A percentile compares a stretch with the other conserved stretches of the same genome.
These are phyloP conservation scores for Ambrosia hybrid DNA, from an alignment of 140 eudicot genomes.

Conservation along the genomic window DNA sequence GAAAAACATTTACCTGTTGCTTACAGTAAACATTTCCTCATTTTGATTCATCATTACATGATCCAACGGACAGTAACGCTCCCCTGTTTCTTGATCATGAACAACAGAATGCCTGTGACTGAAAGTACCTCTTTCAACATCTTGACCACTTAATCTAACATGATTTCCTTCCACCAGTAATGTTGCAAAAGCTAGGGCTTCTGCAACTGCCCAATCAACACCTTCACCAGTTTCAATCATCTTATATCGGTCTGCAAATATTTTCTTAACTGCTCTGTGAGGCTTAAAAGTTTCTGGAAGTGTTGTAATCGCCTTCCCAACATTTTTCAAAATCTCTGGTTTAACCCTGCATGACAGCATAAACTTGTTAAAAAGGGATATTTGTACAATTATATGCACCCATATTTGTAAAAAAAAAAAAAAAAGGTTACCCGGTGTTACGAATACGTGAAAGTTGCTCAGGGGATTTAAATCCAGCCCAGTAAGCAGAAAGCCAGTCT, in stretches of 20 bases:
- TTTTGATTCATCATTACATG: constrained; percentile 78
- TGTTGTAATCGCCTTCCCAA: constrained; percentile 83
- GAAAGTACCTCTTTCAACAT: constrained; percentile 97
- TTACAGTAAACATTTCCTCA: constrained; percentile 94
- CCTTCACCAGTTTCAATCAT: constrained; percentile 99
- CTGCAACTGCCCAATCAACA: constrained; percentile 97
- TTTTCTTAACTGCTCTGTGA: constrained; percentile 88
- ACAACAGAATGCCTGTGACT: constrained; percentile 95
- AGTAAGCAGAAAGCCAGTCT: constrained; percentile 99
- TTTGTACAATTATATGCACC: neutral
- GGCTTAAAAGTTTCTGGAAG: constrained; percentile 91
- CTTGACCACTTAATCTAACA: constrained; percentile 97
- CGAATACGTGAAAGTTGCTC: constrained; percentile 96
- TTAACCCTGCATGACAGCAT: constrained; percentile 60
- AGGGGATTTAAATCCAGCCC: constrained; percentile 94
- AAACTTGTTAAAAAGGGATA: constrained; percentile 7
- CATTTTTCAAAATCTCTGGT: constrained; percentile 87
- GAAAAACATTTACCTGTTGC: constrained; percentile 73
- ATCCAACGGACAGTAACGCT: constrained; percentile 84
- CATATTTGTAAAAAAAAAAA: neutral
- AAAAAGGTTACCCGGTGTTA: constrained; percentile 93
- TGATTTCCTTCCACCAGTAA: constrained; percentile 95
- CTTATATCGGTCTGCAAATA: constrained; percentile 76
- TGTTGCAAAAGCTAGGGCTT: constrained; percentile 98
- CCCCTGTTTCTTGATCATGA: constrained; percentile 97